phyloP scores from a whole-genome alignment of 2,329 filamentous ascomycete species.

The Sporothrix brasiliensis region DNA sequence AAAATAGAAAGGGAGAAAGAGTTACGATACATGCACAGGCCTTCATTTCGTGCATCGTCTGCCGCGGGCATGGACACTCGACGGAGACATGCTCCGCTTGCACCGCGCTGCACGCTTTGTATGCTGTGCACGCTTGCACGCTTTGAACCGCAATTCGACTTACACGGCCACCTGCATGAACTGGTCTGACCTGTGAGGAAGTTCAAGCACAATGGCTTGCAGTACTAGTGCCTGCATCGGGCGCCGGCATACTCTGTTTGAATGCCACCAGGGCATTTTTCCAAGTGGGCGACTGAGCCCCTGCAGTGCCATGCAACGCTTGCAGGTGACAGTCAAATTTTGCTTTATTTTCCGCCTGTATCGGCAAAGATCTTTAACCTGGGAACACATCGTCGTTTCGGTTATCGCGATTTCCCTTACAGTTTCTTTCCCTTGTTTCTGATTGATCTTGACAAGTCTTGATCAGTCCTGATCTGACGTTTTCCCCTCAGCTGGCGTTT shows the following conservation, averaged over 20 bases:
- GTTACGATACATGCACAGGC: background rate
- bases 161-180: slow-evolving; percentile 23
- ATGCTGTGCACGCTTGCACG: too few relatives aligned
- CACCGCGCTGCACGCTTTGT: background rate
- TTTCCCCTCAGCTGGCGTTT: slow-evolving; percentile 8
- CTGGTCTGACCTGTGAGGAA: background rate
- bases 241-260: slow-evolving; percentile 9
- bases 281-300: background rate
- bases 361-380: background rate
- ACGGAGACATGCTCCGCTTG: background rate
- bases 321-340: background rate
- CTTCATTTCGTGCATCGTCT: slow-evolving; percentile 8
- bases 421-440: background rate
- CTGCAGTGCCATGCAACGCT: background rate
- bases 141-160: background rate
- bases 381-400: slow-evolving; percentile 20
- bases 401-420: slow-evolving; percentile 4
- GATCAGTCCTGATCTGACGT: background rate
- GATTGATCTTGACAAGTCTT: background rate
- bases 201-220: slow-evolving; percentile 1
- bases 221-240: slow-evolving; percentile 10
- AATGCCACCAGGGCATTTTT: background rate
- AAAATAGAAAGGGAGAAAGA: background rate
- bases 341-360: slow-evolving; percentile 11
- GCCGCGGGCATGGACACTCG: slow-evolving; percentile 14